Base-by-base conservation (phyloP, 2,329 filamentous ascomycete genomes). In the Cladosporium cucumerinum region DNA sequence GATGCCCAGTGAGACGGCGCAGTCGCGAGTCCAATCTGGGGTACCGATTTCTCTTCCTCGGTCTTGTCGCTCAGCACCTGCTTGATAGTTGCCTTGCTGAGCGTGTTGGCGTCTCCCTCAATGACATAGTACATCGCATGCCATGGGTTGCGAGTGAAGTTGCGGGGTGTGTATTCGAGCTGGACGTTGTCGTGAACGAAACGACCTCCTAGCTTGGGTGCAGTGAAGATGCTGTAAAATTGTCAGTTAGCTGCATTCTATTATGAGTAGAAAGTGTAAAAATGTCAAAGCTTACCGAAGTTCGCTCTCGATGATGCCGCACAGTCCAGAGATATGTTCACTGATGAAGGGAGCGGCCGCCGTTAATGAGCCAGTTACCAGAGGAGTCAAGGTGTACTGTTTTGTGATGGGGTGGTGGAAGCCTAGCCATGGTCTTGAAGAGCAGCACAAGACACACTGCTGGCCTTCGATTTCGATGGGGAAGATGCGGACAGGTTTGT, bases 341-440 rank as follows among this genome's bases (percentile, higher is more conserved):
- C 93, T 97, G 77, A 91, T 94, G 75, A 99, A 98, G 72, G 95
- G 97, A 89, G 93, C 97, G 3, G 91, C 93, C 83, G 92, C 97
- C 77, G 97, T 93, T 30, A 99, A 85, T 48, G 90, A 88, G 61
- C 89, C 88, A 73, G 70, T 70, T 49, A 71, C 92, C 32, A 99
- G 80, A 0, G 96, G 95, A 0, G 94, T 97, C 70, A 98, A 88
- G 79, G 96, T 92, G 73, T 97, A 97, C 43, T 89, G 89, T 73
- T 91, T 92, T 2, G 90, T 93, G 66, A 93, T 89, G 1, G 91
- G 88, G 72, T 98, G 92, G 0, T 93, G 90, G 75, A 98, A 98
- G 51, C 93, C 94, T 4, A 99, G 84, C 93, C 94, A 99, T n/a
- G 95, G 91, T 64, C 94, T 87, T 18, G 93, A 96, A 76, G 93